Percentiles rank a stretch among this genome's conserved stretches.
These are phyloP conservation scores for Macrophomina phaseolina DNA, from an alignment of 2,329 filamentous ascomycete genomes.

Conservation along the genomic window DNA sequence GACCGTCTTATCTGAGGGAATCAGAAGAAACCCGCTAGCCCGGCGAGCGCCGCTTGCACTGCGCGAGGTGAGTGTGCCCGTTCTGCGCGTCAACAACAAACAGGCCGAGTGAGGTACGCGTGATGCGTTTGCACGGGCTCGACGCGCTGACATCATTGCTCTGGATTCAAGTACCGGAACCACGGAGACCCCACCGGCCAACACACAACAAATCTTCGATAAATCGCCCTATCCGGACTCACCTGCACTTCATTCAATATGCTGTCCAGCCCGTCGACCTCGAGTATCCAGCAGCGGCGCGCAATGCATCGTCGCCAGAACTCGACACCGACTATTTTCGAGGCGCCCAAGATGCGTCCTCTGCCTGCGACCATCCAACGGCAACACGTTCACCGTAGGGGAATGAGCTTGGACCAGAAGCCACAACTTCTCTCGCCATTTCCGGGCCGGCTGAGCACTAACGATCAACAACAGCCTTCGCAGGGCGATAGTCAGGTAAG, in stretches of 20 bases:
- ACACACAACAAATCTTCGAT: slow-evolving; percentile 18
- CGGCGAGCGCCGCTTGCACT: slow-evolving; percentile 82
- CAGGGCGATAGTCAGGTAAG: slow-evolving; percentile 61
- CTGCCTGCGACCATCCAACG: slow-evolving; percentile 64
- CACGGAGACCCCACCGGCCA: slow-evolving; percentile 25
- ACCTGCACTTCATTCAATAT: slow-evolving; percentile 69
- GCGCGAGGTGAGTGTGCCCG: slow-evolving; percentile 64
- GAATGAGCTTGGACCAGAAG: slow-evolving; percentile 78
- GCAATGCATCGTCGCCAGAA: slow-evolving; percentile 85
- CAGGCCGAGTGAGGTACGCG: slow-evolving; percentile 5
- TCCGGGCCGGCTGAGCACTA: slow-evolving; percentile 45
- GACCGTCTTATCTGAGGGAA: slow-evolving; percentile 11
- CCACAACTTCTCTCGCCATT: slow-evolving; percentile 56
- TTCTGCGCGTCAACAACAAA: not conserved
- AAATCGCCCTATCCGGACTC: slow-evolving; percentile 64
- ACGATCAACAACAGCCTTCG: slow-evolving; percentile 38
- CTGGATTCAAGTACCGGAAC: slow-evolving; percentile 48
- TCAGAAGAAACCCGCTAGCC: slow-evolving; percentile 51
- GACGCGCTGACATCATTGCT: slow-evolving; percentile 22
- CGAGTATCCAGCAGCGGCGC: slow-evolving; percentile 74
- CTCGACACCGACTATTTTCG: slow-evolving; percentile 80
- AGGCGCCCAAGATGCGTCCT: slow-evolving; percentile 72
- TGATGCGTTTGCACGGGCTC: slow-evolving; percentile 13
- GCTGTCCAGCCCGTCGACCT: slow-evolving; percentile 75
- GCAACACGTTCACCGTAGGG: slow-evolving; percentile 71